Conservation (phyloP, 2,329 filamentous ascomycete species). For the Cladobotryum mycophilum region DNA sequence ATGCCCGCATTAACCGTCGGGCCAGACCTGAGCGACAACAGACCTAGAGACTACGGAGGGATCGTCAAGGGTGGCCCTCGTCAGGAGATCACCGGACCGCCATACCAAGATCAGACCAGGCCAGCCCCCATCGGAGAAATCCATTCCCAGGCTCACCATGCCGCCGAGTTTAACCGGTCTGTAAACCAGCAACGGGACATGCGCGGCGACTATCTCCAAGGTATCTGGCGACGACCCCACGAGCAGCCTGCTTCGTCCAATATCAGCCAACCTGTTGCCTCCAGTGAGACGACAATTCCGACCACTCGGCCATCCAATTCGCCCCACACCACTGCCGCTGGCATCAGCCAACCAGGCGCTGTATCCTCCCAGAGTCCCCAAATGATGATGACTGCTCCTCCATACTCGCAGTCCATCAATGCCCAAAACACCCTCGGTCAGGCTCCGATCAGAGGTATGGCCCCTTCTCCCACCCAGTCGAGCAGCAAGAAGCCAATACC, state of each 20-base stretch:
- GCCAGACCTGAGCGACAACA: constrained; percentile 69
- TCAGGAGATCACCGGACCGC: constrained; percentile 80
- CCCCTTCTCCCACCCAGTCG: constrained; percentile 49
- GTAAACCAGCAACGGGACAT: constrained; percentile 74
- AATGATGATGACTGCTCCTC: constrained; percentile 58
- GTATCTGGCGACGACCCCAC: constrained; percentile 76
- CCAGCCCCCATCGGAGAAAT: constrained; percentile 72
- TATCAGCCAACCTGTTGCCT: constrained; percentile 41
- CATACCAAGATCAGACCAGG: constrained; percentile 83
- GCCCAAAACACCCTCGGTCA: constrained; percentile 66
- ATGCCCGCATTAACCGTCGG: constrained; percentile 80
- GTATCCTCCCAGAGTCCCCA: constrained; percentile 58
- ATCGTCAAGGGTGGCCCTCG: constrained; percentile 72
- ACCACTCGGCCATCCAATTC: constrained; percentile 51
- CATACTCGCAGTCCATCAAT: constrained; percentile 66
- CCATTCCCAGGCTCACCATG: constrained; percentile 77
- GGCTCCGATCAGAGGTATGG: constrained; percentile 64
- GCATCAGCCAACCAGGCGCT: constrained; percentile 50
- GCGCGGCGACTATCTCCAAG: constrained; percentile 72
- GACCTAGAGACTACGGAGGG: constrained; percentile 73
- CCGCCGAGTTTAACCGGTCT: constrained; percentile 83
- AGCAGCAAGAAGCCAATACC: constrained; percentile 57
- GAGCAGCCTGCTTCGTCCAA: constrained; percentile 58
- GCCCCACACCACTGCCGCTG: constrained; percentile 49
- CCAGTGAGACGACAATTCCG: constrained; percentile 38